Percentiles rank a stretch among this genome's conserved stretches.
phyloP scores from a whole-genome alignment of 2,329 filamentous ascomycete species.

The Cytospora piceae region DNA sequence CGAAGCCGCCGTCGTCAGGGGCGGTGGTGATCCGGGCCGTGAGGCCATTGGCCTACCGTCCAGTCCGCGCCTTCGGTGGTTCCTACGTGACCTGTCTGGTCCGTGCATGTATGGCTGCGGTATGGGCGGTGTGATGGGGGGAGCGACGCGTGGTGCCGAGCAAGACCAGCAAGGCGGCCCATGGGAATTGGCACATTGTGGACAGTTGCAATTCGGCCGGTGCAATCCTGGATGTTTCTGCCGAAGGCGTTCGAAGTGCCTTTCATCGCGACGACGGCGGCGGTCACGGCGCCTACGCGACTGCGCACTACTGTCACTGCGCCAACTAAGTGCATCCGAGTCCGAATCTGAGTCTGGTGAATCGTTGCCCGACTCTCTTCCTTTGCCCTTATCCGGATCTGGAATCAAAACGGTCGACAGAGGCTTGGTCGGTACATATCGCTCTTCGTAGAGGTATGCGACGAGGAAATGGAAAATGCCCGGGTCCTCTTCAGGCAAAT shows the following conservation, averaged over 20 bases:
- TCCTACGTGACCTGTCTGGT: conserved; percentile 14
- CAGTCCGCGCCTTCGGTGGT: conserved; percentile 21
- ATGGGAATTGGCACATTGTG: conserved; percentile 42
- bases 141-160: conserved; percentile 40
- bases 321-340: conserved; percentile 37
- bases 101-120: conserved; percentile 18
- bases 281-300: conserved; percentile 41
- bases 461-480: conserved; percentile 56
- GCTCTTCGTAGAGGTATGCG: conserved; percentile 54
- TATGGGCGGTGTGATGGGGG: conserved; percentile 35
- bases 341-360: conserved; percentile 42
- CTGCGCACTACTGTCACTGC: conserved; percentile 43
- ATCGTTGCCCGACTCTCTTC: conserved; percentile 38
- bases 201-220: conserved; percentile 49
- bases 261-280: conserved; percentile 41
- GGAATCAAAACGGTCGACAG: conserved; percentile 44
- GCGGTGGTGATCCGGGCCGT: conserved; percentile 26
- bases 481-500: conserved; percentile 55
- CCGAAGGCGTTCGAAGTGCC: conserved; percentile 43
- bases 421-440: conserved; percentile 50
- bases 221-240: conserved; percentile 51
- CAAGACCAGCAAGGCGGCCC: conserved; percentile 48
- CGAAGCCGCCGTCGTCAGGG: conserved; percentile 30
- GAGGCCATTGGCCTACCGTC: conserved; percentile 25
- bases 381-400: conserved; percentile 50